phyloP scores from a whole-genome alignment of 495 filamentous ascomycete genomes.

The Aspergillus panamensis region DNA sequence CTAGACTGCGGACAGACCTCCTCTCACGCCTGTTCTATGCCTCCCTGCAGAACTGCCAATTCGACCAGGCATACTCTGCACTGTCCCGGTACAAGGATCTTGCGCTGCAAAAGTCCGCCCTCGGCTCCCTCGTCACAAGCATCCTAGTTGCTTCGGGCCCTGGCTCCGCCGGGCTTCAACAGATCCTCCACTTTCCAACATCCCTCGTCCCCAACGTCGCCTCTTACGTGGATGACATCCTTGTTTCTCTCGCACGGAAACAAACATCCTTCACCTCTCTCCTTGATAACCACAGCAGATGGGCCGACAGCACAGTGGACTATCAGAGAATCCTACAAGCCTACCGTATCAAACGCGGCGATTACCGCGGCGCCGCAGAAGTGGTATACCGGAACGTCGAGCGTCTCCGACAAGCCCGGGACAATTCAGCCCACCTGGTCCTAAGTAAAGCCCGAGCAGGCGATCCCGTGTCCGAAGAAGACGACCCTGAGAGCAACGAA shows the following conservation, averaged over 20 bases:
- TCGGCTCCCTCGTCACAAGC: constrained; percentile 64
- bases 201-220: constrained; percentile 65
- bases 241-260: constrained; percentile 51
- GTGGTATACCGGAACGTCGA: constrained; percentile 65
- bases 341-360: constrained; percentile 76
- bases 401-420: constrained; percentile 51
- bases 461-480: constrained; percentile 50
- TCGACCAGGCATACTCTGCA: constrained; percentile 77
- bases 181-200: constrained; percentile 66
- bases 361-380: constrained; percentile 85
- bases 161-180: constrained; percentile 43
- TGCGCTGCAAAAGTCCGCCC: constrained; percentile 59
- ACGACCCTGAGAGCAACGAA: constrained; percentile 52
- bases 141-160: constrained; percentile 67
- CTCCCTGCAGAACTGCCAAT: constrained; percentile 69
- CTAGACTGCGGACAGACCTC: constrained; percentile 55
- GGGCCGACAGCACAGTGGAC: constrained; percentile 34
- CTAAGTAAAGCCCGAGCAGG: constrained; percentile 38
- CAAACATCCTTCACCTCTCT: constrained; percentile 36
- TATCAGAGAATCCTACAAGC: constrained; percentile 85
- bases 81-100: constrained; percentile 66
- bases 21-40: constrained; percentile 80
- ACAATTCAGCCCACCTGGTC: constrained; percentile 43
- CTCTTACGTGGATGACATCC: constrained; percentile 70
- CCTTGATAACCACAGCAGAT: constrained; percentile 33